Conservation (phyloP, 2,329 filamentous ascomycete species). For the Epichloe elymi region DNA sequence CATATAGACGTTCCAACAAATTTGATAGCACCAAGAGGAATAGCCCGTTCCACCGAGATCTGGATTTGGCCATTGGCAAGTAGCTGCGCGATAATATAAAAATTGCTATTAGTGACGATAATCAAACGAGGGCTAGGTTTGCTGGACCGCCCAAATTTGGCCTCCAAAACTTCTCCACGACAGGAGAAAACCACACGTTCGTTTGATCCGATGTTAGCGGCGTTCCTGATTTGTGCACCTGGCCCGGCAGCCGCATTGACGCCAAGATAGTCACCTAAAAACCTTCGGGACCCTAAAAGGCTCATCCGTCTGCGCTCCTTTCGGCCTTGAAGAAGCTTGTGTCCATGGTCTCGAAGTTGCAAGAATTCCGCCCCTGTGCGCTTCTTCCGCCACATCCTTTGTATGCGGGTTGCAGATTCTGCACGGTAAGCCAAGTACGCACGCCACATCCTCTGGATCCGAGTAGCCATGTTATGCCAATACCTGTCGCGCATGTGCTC, state of each 20-base stretch:
- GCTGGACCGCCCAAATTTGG: constrained; percentile 92
- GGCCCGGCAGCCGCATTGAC: constrained; percentile 68
- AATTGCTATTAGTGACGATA: constrained; percentile 70
- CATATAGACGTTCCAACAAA: constrained; percentile 68
- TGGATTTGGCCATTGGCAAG: constrained; percentile 70
- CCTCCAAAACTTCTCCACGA: constrained; percentile 76
- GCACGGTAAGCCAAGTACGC: constrained; percentile 87
- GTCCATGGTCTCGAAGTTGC: constrained; percentile 76
- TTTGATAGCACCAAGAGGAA: constrained; percentile 80
- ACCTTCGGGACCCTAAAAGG: constrained; percentile 79
- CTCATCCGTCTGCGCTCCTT: constrained; percentile 90
- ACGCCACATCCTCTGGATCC: constrained; percentile 94
- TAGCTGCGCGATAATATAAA: constrained; percentile 79
- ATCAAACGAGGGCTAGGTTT: constrained; percentile 80
- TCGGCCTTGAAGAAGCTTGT: constrained; percentile 64
- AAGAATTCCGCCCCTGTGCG: constrained; percentile 81
- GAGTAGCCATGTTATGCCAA: constrained; percentile 98
- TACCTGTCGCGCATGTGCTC: constrained; percentile 97
- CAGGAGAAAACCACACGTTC: constrained; percentile 82
- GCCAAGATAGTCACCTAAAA: constrained; percentile 89
- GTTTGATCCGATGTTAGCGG: constrained; percentile 55
- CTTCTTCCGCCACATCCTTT: constrained; percentile 90
- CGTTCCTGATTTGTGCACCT: constrained; percentile 66
- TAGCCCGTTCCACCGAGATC: constrained; percentile 67
- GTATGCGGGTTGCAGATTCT: constrained; percentile 87